Percentiles rank a stretch among this genome's conserved stretches.
These are phyloP conservation scores for Lentinula boryana DNA, from an alignment of 768 basidiomycete species.

Conservation along the genomic window DNA sequence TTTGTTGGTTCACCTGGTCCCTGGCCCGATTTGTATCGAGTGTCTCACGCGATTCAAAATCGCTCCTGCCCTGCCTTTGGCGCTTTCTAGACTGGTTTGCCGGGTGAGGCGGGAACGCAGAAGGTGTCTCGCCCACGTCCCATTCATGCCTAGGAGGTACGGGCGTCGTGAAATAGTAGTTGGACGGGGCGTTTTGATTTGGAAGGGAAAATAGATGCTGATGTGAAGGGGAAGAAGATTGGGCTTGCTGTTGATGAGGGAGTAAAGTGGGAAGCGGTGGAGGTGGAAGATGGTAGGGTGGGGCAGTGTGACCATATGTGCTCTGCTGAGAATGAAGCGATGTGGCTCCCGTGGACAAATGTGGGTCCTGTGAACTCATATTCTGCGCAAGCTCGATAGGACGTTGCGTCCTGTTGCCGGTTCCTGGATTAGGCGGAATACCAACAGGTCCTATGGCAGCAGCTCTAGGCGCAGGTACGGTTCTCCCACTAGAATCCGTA, in stretches of 20 bases:
- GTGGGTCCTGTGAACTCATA: not conserved
- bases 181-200: not conserved
- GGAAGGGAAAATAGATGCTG: not conserved
- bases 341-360: not conserved
- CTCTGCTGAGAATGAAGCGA: not conserved
- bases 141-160: not conserved
- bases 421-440: not conserved
- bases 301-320: not conserved
- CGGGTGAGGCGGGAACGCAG: not conserved
- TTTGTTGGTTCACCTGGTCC: not conserved
- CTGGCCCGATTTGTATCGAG: not conserved
- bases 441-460: not conserved
- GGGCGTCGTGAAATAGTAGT: not conserved
- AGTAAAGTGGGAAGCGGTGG: not conserved
- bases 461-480: constrained; percentile 60
- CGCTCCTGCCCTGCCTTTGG: not conserved
- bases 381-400: not conserved
- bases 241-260: not conserved
- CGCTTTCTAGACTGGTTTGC: not conserved
- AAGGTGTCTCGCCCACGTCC: not conserved
- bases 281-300: not conserved
- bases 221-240: not conserved
- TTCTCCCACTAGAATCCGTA: constrained; percentile 71
- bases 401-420: not conserved
- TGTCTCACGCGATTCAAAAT: not conserved